Conservation (phyloP, 2,329 filamentous ascomycete species). For the Cercospora sp. region DNA sequence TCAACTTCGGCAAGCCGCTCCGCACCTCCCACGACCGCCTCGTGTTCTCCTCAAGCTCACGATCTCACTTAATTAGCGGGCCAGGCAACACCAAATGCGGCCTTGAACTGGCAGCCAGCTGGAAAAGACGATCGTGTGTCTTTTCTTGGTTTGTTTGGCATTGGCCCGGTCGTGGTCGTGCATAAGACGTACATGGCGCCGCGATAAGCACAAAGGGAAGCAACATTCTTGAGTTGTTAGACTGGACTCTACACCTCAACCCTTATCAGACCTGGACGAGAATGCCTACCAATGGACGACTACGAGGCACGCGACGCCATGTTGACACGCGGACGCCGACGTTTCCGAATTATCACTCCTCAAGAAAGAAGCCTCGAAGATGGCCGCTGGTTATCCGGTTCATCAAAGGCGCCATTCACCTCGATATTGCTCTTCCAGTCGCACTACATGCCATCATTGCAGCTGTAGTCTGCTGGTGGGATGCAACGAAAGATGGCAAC, state of each 20-base stretch:
- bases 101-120: not conserved
- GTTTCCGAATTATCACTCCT: constrained; percentile 48
- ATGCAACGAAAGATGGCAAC: constrained; percentile 45
- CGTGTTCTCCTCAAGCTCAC: not conserved
- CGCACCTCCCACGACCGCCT: not conserved
- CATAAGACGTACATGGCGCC: constrained; percentile 11
- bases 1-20: not conserved
- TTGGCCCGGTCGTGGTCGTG: not conserved
- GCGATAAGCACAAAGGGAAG: constrained; percentile 3
- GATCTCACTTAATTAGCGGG: not conserved
- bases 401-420: constrained; percentile 64
- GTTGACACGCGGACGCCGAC: constrained; percentile 35
- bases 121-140: not conserved
- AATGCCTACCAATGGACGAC: constrained; percentile 1
- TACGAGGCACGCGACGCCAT: constrained; percentile 4
- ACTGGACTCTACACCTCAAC: not conserved
- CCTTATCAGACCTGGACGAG: not conserved
- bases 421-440: constrained; percentile 58
- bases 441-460: constrained; percentile 60
- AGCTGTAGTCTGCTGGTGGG: constrained; percentile 59
- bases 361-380: constrained; percentile 53
- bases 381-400: constrained; percentile 65
- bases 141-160: not conserved
- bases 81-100: not conserved
- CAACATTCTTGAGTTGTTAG: not conserved